Evolutionary conservation across 805 yeast species (phyloP).

Genomic region (Hanseniaspora pseudoguilliermondii): DNA sequence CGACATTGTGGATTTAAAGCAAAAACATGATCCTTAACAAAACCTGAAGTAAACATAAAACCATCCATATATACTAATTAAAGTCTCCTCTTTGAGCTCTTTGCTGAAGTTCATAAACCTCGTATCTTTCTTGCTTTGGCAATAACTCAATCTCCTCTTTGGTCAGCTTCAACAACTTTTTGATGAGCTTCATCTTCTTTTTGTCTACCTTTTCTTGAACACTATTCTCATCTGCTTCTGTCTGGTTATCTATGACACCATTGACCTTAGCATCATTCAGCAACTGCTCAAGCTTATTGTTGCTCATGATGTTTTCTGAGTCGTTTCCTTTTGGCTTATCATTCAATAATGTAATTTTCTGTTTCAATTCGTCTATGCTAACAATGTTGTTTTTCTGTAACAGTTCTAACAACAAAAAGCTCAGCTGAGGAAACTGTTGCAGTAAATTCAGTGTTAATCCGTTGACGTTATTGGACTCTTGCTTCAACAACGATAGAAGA

Average conservation of each 20-base stretch:
- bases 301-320: slow-evolving; percentile 18
- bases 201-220: slow-evolving; percentile 18
- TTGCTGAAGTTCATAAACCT: slow-evolving; percentile 28
- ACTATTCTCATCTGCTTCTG: background rate
- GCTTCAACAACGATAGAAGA: slow-evolving; percentile 9
- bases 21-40: too few species aligned
- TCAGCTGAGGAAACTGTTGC: slow-evolving; percentile 53
- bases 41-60: background rate
- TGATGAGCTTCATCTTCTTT: slow-evolving; percentile 36
- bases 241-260: background rate
- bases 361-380: slow-evolving; percentile 26
- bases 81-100: slow-evolving; percentile 28
- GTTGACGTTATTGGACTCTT: slow-evolving; percentile 9
- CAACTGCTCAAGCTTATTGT: slow-evolving; percentile 12
- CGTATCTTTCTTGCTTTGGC: slow-evolving; percentile 39
- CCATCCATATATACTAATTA: slow-evolving; percentile 15
- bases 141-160: slow-evolving; percentile 38
- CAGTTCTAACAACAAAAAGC: slow-evolving; percentile 71
- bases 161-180: slow-evolving; percentile 40
- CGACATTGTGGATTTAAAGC: too few species aligned
- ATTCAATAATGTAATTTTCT: slow-evolving; percentile 27
- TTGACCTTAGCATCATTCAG: slow-evolving; percentile 17
- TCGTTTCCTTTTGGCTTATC: slow-evolving; percentile 21
- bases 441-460: slow-evolving; percentile 18
- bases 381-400: slow-evolving; percentile 32